A percentile compares a stretch with the other conserved stretches of the same genome.
Conservation (phyloP, 805 yeast genomes). For the Candida chauliodis region DNA sequence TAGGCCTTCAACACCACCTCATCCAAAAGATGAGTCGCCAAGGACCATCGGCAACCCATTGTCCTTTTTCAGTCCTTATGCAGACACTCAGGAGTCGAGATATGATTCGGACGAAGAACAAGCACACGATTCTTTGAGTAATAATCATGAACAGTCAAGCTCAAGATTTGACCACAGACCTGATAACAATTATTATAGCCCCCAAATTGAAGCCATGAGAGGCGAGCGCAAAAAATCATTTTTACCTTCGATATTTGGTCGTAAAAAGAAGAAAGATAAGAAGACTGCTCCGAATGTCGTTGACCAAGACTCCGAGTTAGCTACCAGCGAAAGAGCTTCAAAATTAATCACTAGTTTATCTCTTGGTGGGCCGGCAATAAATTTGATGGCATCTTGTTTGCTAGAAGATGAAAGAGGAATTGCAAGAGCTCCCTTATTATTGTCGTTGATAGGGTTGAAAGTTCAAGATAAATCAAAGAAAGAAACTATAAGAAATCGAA, state of each 20-base stretch:
- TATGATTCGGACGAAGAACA: conserved; percentile 22
- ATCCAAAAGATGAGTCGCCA: conserved; percentile 15
- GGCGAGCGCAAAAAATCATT: conserved; percentile 2
- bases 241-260: conserved; percentile 12
- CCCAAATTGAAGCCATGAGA: not conserved
- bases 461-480: conserved; percentile 49
- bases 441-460: conserved; percentile 67
- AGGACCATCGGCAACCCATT: conserved; percentile 29
- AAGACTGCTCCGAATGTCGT: conserved; percentile 14
- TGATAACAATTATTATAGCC: not conserved
- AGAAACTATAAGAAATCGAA: conserved; percentile 37
- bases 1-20: not conserved
- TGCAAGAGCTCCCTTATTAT: conserved; percentile 76
- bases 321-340: conserved; percentile 35
- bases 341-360: conserved; percentile 41
- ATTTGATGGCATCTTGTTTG: conserved; percentile 71
- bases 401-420: conserved; percentile 72
- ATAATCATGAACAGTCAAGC: not conserved
- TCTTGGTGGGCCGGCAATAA: conserved; percentile 70
- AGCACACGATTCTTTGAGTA: conserved; percentile 1
- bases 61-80: conserved; percentile 23
- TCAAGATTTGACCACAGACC: not conserved
- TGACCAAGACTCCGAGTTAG: conserved; percentile 17
- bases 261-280: conserved; percentile 19
- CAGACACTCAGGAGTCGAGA: conserved; percentile 31